phyloP scores from a whole-genome alignment of 2,329 filamentous ascomycete genomes.

The Elsinoe fawcettii region DNA sequence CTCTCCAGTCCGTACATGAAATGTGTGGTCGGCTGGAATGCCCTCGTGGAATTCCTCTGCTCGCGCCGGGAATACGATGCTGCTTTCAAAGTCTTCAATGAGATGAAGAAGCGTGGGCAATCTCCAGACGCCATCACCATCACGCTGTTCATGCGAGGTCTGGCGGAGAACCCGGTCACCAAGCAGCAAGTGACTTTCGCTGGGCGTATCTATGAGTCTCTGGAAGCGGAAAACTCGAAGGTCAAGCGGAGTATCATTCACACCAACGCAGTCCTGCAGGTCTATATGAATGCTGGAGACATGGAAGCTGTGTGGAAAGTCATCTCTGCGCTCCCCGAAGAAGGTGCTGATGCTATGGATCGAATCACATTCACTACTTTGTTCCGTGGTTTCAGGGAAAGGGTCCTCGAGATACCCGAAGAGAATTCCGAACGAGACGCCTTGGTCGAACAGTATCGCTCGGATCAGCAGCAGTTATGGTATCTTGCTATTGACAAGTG shows the following conservation, averaged over 20 bases:
- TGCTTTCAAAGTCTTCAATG: constrained; percentile 80
- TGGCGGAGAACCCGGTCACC: constrained; percentile 54
- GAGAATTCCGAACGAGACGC: constrained; percentile 30
- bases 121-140: constrained; percentile 75
- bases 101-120: constrained; percentile 95
- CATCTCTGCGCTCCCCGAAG: constrained; percentile 60
- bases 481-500: constrained; percentile 69
- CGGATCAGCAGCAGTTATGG: constrained; percentile 69
- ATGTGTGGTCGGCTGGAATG: constrained; percentile 79
- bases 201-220: constrained; percentile 66
- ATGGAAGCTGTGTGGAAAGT: constrained; percentile 75
- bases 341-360: constrained; percentile 57
- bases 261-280: constrained; percentile 77
- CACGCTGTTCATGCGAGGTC: constrained; percentile 71
- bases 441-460: constrained; percentile 40
- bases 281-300: constrained; percentile 67
- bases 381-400: constrained; percentile 61
- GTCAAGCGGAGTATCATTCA: constrained; percentile 72
- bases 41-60: constrained; percentile 66
- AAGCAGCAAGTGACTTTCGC: constrained; percentile 59
- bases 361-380: constrained; percentile 72
- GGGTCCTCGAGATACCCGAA: constrained; percentile 27
- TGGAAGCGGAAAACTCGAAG: constrained; percentile 55
- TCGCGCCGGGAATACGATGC: constrained; percentile 50
- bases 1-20: constrained; percentile 57